Base-by-base conservation (phyloP, 106 monocot species). In the Gastrodia elata region DNA sequence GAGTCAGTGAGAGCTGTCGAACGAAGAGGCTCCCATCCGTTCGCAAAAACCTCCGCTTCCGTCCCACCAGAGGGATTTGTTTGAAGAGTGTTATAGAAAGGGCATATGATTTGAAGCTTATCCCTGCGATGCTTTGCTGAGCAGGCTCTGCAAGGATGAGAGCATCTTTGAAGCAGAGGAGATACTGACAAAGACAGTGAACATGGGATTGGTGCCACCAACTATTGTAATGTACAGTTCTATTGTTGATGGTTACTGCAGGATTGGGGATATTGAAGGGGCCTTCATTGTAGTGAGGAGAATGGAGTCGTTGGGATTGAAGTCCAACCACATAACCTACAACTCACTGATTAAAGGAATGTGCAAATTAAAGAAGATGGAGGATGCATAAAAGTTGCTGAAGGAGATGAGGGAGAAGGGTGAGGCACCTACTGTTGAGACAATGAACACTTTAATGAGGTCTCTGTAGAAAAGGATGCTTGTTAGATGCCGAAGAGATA, bases 281-380 rank as follows among this genome's bases (percentile, higher is more conserved):
- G 94, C 94, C 20, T 81, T 79, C 30, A 26, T 20, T 4, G 38
- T 65, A 8, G 8, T 87, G 48, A 38, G 28, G 10, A 38, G 46
- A 43, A 94, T 94, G 94, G 81, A 88, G 28, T 72, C 48, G 6
- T 38, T 22, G 41, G 81, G 84, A 13, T 41, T 91, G 64, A 79
- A 61, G 11, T 79, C 84, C 9, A 80, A 79, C 38, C 61, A 22
- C 38, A 79, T 91, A 35, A 86, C 91, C 56, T 94, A 86, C 57
- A 94, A 91, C 77, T 79, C 91, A 32, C 52, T 94, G 2, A 73
- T 94, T 65, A 94, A 91, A 64, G 86, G 88, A 16, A 68, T 91
- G 64, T 94, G 91, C 67, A 91, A 76, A 78, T 38, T 71, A 55
- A 70, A 82, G 42, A 86, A 76, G 38, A 77, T 88, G 80, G 70